Percentiles rank a stretch among this genome's conserved stretches.
These are phyloP conservation scores for Chalciporus sphaerocephalus DNA, from an alignment of 768 basidiomycete genomes.

Conservation along the genomic window DNA sequence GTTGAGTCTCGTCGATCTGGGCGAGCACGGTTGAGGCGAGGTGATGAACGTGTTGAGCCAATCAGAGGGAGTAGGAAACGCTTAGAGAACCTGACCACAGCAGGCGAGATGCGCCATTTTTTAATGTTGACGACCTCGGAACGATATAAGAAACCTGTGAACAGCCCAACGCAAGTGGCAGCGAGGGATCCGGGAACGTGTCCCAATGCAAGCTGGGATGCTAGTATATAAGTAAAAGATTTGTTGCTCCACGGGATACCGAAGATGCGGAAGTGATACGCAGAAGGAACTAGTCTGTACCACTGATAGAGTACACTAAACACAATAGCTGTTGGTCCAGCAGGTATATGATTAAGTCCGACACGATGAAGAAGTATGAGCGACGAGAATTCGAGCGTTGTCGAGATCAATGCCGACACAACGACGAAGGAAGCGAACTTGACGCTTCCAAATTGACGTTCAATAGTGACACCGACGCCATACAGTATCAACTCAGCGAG, in stretches of 20 bases:
- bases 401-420: slow-evolving; percentile 61
- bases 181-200: slow-evolving; percentile 63
- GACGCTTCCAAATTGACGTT: slow-evolving; percentile 80
- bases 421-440: slow-evolving; percentile 86
- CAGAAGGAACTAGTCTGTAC: slow-evolving; percentile 67
- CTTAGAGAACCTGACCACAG: slow-evolving; percentile 50
- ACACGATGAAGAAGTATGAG: slow-evolving; percentile 62
- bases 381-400: slow-evolving; percentile 60
- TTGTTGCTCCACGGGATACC: slow-evolving; percentile 75
- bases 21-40: slow-evolving; percentile 68
- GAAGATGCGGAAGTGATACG: slow-evolving; percentile 74
- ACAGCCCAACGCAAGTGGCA: slow-evolving; percentile 58
- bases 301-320: slow-evolving; percentile 86
- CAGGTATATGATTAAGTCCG: slow-evolving; percentile 68
- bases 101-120: slow-evolving; percentile 67
- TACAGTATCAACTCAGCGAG: slow-evolving; percentile 71
- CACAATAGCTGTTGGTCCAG: slow-evolving; percentile 71
- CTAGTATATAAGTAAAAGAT: slow-evolving; percentile 65
- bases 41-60: slow-evolving; percentile 57
- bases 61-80: slow-evolving; percentile 62
- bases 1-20: slow-evolving; percentile 45
- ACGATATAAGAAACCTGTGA: slow-evolving; percentile 75
- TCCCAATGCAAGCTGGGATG: slow-evolving; percentile 68
- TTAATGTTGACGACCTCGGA: slow-evolving; percentile 79
- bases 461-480: slow-evolving; percentile 64